phyloP scores from a whole-genome alignment of 345 rosid species.

The Barbarea vulgaris region DNA sequence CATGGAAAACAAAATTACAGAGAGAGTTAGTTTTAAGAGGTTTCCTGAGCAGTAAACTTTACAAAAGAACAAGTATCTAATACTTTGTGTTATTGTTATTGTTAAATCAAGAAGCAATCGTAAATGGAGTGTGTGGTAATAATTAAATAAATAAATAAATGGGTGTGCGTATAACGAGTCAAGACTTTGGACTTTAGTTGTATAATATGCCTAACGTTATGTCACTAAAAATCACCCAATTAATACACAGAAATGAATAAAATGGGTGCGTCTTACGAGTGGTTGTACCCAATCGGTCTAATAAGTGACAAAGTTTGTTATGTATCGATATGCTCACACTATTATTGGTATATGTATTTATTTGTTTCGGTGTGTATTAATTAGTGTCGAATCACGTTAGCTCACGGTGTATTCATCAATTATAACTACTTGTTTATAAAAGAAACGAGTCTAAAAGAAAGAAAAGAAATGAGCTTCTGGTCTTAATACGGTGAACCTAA shows the following conservation, averaged over 20 bases:
- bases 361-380: constrained; percentile 38
- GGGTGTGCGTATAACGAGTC: background rate
- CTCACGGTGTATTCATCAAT: constrained; percentile 23
- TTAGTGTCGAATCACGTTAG: constrained; percentile 37
- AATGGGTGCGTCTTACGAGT: constrained; percentile 25
- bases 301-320: constrained; percentile 19
- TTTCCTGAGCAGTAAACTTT: background rate
- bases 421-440: background rate
- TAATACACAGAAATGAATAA: background rate
- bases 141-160: too few relatives aligned
- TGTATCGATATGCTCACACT: constrained; percentile 17
- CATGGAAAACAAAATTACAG: background rate
- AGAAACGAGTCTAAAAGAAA: background rate
- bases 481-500: constrained; percentile 41
- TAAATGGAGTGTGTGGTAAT: background rate
- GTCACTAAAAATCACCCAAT: background rate
- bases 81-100: background rate
- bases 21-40: background rate
- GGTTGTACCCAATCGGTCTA: constrained; percentile 32
- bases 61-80: background rate
- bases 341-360: constrained; percentile 12
- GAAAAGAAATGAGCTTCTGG: background rate
- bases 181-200: background rate
- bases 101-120: background rate
- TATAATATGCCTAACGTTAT: background rate